Evolutionary conservation across 495 filamentous ascomycete species (phyloP).

Genomic region (Poronia punctata): DNA sequence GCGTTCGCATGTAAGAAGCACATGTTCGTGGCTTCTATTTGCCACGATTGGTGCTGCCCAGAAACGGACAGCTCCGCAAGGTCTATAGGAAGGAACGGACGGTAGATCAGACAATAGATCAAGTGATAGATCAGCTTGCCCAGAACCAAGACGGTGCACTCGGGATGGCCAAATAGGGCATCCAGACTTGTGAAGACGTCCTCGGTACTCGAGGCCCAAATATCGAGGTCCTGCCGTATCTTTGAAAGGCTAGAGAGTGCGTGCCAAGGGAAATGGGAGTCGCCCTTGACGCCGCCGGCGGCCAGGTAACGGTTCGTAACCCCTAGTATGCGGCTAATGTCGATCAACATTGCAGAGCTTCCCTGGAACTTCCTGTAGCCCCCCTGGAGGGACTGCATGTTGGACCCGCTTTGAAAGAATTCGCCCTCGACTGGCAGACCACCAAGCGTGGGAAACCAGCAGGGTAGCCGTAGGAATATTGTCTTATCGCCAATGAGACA

Average conservation of each 20-base stretch:
- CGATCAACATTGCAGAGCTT: slow-evolving; percentile 66
- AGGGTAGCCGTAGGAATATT: slow-evolving; percentile 63
- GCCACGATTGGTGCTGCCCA: slow-evolving; percentile 83
- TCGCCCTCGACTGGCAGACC: slow-evolving; percentile 61
- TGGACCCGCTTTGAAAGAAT: slow-evolving; percentile 67
- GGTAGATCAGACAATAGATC: slow-evolving; percentile 76
- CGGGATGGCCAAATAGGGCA: slow-evolving; percentile 65
- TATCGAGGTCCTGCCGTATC: slow-evolving; percentile 75
- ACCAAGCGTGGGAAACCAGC: slow-evolving; percentile 51
- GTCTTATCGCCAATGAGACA: slow-evolving; percentile 69
- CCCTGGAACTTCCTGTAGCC: slow-evolving; percentile 61
- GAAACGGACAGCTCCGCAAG: slow-evolving; percentile 68
- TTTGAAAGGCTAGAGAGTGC: slow-evolving; percentile 75
- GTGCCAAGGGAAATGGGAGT: slow-evolving; percentile 87
- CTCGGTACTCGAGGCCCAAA: slow-evolving; percentile 75
- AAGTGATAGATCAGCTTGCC: slow-evolving; percentile 81
- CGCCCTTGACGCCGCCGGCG: slow-evolving; percentile 77
- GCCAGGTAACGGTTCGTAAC: slow-evolving; percentile 79
- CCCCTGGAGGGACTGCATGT: slow-evolving; percentile 59
- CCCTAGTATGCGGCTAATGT: slow-evolving; percentile 73
- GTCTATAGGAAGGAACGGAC: slow-evolving; percentile 78
- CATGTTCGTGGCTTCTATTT: slow-evolving; percentile 78
- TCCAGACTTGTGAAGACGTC: slow-evolving; percentile 71
- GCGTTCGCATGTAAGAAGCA: slow-evolving; percentile 85
- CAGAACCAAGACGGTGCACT: slow-evolving; percentile 69